Evolutionary conservation across 2,329 filamentous ascomycete species (phyloP), one percentile per base, ranked within the genome.

Genomic region (Penicillium sp.): DNA sequence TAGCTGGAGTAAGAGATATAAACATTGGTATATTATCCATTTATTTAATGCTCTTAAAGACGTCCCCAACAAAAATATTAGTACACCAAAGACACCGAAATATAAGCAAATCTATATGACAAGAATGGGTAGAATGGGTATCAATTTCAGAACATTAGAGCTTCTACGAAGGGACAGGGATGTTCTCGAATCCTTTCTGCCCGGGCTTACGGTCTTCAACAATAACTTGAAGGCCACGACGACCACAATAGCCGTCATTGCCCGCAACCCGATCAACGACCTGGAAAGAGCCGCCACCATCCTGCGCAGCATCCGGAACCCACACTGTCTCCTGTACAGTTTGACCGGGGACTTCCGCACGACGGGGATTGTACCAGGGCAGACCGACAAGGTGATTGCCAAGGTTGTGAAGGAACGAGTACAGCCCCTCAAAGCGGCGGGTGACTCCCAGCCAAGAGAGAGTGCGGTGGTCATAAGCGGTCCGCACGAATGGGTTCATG

Each of bases 401-500:
- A 18, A 89, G 68, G 29, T 77, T 74, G 64, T 90, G 86, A 3
- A 84, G 78, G 4, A 82, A 71, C 0, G 79, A 77, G 59, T 88
- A 86, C 0, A 91, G 76, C 5, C 83, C 77, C 71, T 92, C 89
- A 64, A 88, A 86, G 13, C 85, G 82, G 56, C 83, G 82, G 5
- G 83, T 82, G 29, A 85, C 72, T 2, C 78, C 74, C 2, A 90
- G 76, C 82, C 83, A 86, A 1, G 74, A 74, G 9, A 89, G 78
- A 0, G 85, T 83, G 4, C 68, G 68, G 31, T 77, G 72, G 45
- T 83, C 81, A 69, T 92, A 91, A 1, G 88, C 85, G 5, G 89
- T 87, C 18, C 89, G 83, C 42, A 92, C 82, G 66, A 83, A 91
- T 0, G 89, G 89, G 67, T 92, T 92, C 78, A 91, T 83, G 67